A percentile compares a stretch with the other conserved stretches of the same genome.
phyloP scores from a whole-genome alignment of 352 stramenopile species.

The Pythium aristosporum region DNA sequence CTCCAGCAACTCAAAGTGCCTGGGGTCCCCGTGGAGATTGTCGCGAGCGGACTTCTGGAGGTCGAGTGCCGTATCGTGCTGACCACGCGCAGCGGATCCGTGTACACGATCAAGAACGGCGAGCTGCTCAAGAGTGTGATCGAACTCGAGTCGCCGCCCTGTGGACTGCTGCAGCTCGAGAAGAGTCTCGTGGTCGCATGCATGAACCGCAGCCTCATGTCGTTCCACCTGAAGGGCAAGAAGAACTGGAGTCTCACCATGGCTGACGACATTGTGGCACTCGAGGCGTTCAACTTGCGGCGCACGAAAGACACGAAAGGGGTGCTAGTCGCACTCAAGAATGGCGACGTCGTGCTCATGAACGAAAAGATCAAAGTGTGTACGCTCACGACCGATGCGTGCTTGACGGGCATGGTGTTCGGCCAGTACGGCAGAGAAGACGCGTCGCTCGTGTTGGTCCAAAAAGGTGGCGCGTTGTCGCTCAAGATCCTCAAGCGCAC shows the following conservation, averaged over 20 bases:
- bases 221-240: conserved; percentile 89
- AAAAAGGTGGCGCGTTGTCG: conserved; percentile 76
- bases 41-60: conserved; percentile 66
- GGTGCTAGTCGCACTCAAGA: conserved; percentile 82
- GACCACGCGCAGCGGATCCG: conserved; percentile 79
- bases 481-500: conserved; percentile 90
- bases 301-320: conserved; percentile 76
- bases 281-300: conserved; percentile 71
- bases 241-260: conserved; percentile 90
- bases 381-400: conserved; percentile 59
- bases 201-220: conserved; percentile 85
- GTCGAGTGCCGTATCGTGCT: conserved; percentile 87
- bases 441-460: conserved; percentile 77
- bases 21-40: conserved; percentile 73
- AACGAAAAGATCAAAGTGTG: conserved; percentile 87
- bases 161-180: conserved; percentile 73
- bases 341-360: conserved; percentile 86
- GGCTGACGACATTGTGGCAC: conserved; percentile 78
- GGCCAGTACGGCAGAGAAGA: conserved; percentile 88
- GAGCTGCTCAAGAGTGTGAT: conserved; percentile 86
- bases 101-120: conserved; percentile 92
- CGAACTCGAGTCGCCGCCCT: conserved; percentile 79
- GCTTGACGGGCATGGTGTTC: conserved; percentile 81
- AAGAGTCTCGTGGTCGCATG: conserved; percentile 87
- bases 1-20: conserved; percentile 69